Conservation (phyloP, 371 early-diverging fungal genomes). For the Mortierella sp. region DNA sequence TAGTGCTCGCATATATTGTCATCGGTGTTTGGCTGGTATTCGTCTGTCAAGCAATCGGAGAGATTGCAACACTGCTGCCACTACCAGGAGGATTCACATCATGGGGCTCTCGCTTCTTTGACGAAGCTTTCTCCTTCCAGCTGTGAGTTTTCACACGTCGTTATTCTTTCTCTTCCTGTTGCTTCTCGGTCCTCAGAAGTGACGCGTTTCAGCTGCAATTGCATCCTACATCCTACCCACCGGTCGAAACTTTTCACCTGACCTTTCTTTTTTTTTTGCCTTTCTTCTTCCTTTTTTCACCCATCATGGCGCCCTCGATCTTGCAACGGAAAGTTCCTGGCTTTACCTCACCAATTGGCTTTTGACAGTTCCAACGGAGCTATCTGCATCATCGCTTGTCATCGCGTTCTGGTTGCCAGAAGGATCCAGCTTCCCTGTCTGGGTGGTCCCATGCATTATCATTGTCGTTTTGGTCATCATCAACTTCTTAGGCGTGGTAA, state of each 20-base stretch:
- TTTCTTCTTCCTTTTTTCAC: not conserved
- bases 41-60: constrained; percentile 87
- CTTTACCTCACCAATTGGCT: constrained; percentile 87
- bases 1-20: constrained; percentile 76
- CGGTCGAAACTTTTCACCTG: no score
- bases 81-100: constrained; percentile 86
- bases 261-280: not conserved
- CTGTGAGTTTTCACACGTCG: constrained; percentile 13
- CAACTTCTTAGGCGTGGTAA: constrained; percentile 72
- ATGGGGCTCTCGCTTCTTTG: constrained; percentile 86
- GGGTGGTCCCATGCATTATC: constrained; percentile 70
- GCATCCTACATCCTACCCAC: no score
- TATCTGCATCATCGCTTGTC: constrained; percentile 81
- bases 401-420: constrained; percentile 81
- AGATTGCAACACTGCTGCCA: constrained; percentile 88
- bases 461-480: constrained; percentile 69
- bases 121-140: constrained; percentile 84
- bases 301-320: not conserved
- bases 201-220: no score
- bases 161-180: not conserved
- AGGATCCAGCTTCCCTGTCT: constrained; percentile 59
- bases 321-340: not conserved
- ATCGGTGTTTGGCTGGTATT: constrained; percentile 85
- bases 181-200: no score
- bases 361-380: constrained; percentile 84